Evolutionary conservation across 2,329 filamentous ascomycete genomes (phyloP).

Genomic region (Aspergillus spinulosporus): DNA sequence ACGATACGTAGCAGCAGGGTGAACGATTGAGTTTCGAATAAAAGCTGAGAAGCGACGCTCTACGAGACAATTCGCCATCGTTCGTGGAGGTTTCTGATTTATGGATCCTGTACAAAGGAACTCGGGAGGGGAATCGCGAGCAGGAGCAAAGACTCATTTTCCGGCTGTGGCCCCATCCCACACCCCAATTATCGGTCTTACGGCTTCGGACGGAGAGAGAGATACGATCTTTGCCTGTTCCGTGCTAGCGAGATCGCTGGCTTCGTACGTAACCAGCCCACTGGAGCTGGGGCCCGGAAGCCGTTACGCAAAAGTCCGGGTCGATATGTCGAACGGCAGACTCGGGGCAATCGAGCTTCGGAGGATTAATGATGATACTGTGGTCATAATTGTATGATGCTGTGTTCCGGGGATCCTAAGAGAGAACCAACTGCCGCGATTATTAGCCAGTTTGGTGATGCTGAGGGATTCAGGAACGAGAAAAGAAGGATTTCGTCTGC

Average conservation of each 20-base stretch:
- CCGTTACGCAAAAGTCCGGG: conserved; percentile 18
- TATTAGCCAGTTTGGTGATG: background rate
- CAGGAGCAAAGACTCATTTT: conserved; percentile 4
- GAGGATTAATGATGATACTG: background rate
- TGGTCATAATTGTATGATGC: background rate
- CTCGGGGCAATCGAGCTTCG: conserved; percentile 1
- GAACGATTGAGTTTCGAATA: background rate
- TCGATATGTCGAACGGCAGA: conserved; percentile 11
- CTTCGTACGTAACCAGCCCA: conserved; percentile 12
- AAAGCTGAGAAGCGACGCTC: conserved; percentile 4
- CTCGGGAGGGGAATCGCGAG: background rate
- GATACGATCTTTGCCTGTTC: conserved; percentile 10
- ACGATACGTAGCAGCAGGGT: background rate
- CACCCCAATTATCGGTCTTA: conserved; percentile 12
- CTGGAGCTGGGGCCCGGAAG: conserved; percentile 16
- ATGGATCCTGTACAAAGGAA: conserved; percentile 2
- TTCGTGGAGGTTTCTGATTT: background rate
- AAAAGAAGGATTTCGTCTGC: background rate
- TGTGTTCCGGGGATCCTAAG: background rate
- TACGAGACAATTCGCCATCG: conserved; percentile 8
- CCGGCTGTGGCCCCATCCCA: background rate
- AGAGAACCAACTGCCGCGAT: background rate
- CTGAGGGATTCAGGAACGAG: conserved; percentile 2
- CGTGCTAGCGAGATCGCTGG: conserved; percentile 11
- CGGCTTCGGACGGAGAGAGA: background rate